Percentiles rank a stretch among this genome's conserved stretches.
Conservation (phyloP, 495 filamentous ascomycete genomes). For the Tuber aestivum region DNA sequence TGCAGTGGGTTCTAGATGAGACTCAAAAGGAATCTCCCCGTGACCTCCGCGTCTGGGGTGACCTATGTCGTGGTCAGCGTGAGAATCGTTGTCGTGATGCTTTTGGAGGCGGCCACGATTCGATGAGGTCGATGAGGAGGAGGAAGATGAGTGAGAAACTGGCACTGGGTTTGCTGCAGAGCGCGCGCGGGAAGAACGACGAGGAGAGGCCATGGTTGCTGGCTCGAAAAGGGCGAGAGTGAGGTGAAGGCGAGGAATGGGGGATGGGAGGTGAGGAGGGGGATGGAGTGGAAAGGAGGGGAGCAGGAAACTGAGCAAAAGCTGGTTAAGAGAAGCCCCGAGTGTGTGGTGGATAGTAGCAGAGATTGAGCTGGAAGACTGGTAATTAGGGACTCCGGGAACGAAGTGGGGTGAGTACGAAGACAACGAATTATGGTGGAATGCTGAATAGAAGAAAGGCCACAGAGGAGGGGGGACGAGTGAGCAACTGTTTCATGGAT, state of each 20-base stretch:
- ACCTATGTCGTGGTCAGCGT: slow-evolving; percentile 49
- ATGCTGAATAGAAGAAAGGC: slow-evolving; percentile 47
- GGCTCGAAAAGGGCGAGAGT: slow-evolving; percentile 13
- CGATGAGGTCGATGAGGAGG: slow-evolving; percentile 62
- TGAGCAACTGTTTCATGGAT: slow-evolving; percentile 5
- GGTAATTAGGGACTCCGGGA: not conserved
- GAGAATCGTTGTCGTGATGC: slow-evolving; percentile 36
- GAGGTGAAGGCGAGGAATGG: slow-evolving; percentile 14
- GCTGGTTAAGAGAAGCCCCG: not conserved
- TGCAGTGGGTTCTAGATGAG: slow-evolving; percentile 29
- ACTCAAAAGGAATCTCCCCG: slow-evolving; percentile 31
- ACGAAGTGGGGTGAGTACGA: slow-evolving; percentile 20
- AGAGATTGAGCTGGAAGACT: not conserved
- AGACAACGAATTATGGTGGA: slow-evolving; percentile 40
- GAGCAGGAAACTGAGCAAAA: slow-evolving; percentile 18
- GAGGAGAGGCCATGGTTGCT: slow-evolving; percentile 54
- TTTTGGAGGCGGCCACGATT: slow-evolving; percentile 44
- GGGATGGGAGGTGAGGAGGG: slow-evolving; percentile 14
- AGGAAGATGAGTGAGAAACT: slow-evolving; percentile 70
- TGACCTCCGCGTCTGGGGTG: slow-evolving; percentile 62
- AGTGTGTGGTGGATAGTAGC: not conserved
- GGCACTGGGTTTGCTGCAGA: slow-evolving; percentile 49
- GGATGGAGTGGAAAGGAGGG: not conserved
- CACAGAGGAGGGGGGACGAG: slow-evolving; percentile 4
- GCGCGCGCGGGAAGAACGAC: slow-evolving; percentile 88